Evolutionary conservation across 2,329 filamentous ascomycete genomes (phyloP), one percentile per base, ranked within the genome.

Genomic region (Nemania sp.): DNA sequence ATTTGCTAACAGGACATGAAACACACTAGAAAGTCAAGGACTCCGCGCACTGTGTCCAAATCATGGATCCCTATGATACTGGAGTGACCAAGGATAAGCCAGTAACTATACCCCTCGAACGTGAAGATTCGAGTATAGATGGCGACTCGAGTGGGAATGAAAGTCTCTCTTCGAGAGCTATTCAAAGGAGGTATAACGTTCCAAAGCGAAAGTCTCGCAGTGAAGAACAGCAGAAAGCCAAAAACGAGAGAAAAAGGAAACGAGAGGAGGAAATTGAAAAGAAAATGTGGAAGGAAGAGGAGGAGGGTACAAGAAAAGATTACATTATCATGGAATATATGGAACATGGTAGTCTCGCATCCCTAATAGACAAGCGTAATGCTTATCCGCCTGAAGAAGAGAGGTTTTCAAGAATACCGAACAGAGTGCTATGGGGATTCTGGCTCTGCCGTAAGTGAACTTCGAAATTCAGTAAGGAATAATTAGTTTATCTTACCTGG

Each of bases 31-130:
- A 74, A 70, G 57, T 75, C 4, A 64, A 56, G 45, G 55, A 47
- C 22, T 73, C 74, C 11, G 74, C 74, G 10, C 74, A 74, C 38
- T 71, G 67, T 32, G 55, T 75, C 13, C 73, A 73, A 56, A 6
- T 67, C 1, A 61, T 74, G 11, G 62, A 70, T 0, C 62, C 65
- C 4, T 11, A 56, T 22, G 53, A 67, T 1, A 29, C 70, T 11
- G 59, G 61, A 5, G 55, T 49, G 18, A 15, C 32, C 7, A 27
- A 58, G 24, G 59, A 45, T 24, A 32, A 45, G 24, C 26, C 38
- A 0, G 2, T 18, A 7, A 2, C 7, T 41, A 20, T 22, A 8
- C n/a, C 0, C 6, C 18, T 18, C 41, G 1, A 0, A 0, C 3
- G 13, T 1, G 6, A 66, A 2, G 74, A 76, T 64, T 74, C 74